These are phyloP conservation scores for Thinopyrum elongatum DNA, from an alignment of 176 grass and related monocot genomes.

Conservation along the genomic window DNA sequence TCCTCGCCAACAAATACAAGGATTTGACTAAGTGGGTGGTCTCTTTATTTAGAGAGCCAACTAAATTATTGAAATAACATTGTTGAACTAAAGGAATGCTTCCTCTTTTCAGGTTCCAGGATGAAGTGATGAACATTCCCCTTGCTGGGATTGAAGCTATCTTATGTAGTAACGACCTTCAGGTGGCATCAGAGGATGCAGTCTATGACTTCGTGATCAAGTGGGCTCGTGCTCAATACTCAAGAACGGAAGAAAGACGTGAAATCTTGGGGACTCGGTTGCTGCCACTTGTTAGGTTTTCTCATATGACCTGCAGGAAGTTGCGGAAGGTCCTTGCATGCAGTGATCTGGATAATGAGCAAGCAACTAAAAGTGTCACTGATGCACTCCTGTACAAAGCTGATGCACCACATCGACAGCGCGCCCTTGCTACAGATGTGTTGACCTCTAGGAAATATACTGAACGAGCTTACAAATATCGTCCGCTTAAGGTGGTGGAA, in stretches of 20 bases:
- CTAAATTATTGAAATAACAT: not conserved
- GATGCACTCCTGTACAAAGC: conserved; percentile 92
- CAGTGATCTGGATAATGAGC: conserved; percentile 76
- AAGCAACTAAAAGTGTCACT: conserved; percentile 63
- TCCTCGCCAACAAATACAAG: conserved; percentile 85
- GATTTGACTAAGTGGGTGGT: conserved; percentile 81
- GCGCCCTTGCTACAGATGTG: conserved; percentile 66
- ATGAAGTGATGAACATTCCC: conserved; percentile 82
- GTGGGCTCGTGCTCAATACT: conserved; percentile 77
- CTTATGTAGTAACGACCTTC: conserved; percentile 78
- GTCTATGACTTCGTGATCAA: conserved; percentile 92
- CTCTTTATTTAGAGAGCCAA: conserved; percentile 7
- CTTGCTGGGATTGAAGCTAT: conserved; percentile 84
- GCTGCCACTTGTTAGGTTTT: conserved; percentile 67
- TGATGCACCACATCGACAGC: conserved; percentile 76
- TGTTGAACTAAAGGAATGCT: conserved; percentile 20
- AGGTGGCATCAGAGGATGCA: conserved; percentile 94
- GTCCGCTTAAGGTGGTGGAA: conserved; percentile 92
- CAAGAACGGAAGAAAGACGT: conserved; percentile 76
- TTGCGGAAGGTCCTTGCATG: conserved; percentile 78
- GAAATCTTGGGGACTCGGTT: conserved; percentile 72
- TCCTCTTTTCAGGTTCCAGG: conserved; percentile 67
- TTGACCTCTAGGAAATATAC: conserved; percentile 46
- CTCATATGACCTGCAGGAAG: conserved; percentile 88
- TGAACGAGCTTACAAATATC: conserved; percentile 93